Evolutionary conservation across 208 protist species (phyloP).

Genomic region (Crithidia mellificae): DNA sequence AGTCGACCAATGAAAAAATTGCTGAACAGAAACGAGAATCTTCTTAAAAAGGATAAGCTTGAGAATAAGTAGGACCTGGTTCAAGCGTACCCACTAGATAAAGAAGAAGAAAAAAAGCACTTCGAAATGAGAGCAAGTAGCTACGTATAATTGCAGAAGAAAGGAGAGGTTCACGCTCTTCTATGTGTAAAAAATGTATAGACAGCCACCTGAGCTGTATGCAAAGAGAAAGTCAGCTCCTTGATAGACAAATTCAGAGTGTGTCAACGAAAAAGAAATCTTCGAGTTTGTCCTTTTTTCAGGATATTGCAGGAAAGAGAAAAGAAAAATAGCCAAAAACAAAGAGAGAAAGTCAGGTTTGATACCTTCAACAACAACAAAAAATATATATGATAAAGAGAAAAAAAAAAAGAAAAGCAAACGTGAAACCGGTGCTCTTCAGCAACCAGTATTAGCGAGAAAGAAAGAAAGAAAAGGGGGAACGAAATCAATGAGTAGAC

Average conservation of each 20-base stretch:
- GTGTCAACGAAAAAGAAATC: no score
- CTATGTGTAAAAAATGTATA: no score
- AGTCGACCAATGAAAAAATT: no score
- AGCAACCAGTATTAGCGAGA: constrained; percentile 1
- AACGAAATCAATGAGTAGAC: not conserved
- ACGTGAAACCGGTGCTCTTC: not conserved
- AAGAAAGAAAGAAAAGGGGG: constrained; percentile 5
- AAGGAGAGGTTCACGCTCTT: no score
- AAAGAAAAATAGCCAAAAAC: constrained; percentile 3
- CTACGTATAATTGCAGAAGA: not conserved
- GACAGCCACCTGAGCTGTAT: not conserved
- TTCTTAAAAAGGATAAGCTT: not conserved
- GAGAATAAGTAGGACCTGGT: not conserved
- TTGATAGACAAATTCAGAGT: not conserved
- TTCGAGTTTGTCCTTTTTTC: no score
- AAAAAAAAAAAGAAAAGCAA: not conserved
- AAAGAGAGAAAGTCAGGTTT: not conserved
- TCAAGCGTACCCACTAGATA: not conserved
- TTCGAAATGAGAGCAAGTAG: not conserved
- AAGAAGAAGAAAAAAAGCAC: constrained; percentile 1
- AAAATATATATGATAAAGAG: not conserved
- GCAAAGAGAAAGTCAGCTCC: not conserved
- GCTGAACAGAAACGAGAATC: no score
- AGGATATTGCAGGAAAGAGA: not conserved
- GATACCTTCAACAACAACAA: not conserved